These are phyloP conservation scores for Combretum micranthum DNA, from an alignment of 345 rosid genomes.

Conservation along the genomic window DNA sequence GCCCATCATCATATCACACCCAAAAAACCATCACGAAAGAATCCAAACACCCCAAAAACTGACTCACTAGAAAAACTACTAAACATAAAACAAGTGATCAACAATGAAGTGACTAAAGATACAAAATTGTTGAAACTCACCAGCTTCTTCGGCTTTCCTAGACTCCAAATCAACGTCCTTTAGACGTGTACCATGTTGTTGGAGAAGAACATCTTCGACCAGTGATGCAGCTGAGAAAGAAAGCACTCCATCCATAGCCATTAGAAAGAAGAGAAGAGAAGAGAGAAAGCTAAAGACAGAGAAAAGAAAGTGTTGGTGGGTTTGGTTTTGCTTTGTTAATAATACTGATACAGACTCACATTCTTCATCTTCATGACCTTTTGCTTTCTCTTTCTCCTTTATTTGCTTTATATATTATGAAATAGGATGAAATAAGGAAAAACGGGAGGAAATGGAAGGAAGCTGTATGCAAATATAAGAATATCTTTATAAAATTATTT, in stretches of 20 bases:
- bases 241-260: slow-evolving; percentile 41
- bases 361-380: slow-evolving; percentile 5
- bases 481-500: too few species aligned
- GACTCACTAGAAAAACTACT: background rate
- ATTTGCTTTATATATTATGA: too few species aligned
- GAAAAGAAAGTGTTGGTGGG: background rate
- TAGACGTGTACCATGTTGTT: slow-evolving; percentile 49
- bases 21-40: background rate
- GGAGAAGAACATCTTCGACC: slow-evolving; percentile 54
- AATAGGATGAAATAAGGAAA: too few species aligned
- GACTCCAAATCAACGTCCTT: slow-evolving; percentile 54
- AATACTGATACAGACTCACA: slow-evolving; percentile 5
- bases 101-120: background rate
- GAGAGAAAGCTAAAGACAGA: background rate
- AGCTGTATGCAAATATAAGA: too few species aligned
- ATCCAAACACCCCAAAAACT: background rate
- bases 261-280: slow-evolving; percentile 1
- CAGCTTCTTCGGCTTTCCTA: slow-evolving; percentile 69
- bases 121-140: slow-evolving; percentile 13
- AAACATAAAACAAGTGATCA: background rate
- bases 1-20: background rate
- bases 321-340: slow-evolving; percentile 2
- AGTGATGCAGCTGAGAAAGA: slow-evolving; percentile 55
- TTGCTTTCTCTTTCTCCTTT: slow-evolving; percentile 10
- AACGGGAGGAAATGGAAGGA: too few species aligned